These are phyloP conservation scores for Candida ficus DNA, from an alignment of 805 yeast genomes.

Conservation along the genomic window DNA sequence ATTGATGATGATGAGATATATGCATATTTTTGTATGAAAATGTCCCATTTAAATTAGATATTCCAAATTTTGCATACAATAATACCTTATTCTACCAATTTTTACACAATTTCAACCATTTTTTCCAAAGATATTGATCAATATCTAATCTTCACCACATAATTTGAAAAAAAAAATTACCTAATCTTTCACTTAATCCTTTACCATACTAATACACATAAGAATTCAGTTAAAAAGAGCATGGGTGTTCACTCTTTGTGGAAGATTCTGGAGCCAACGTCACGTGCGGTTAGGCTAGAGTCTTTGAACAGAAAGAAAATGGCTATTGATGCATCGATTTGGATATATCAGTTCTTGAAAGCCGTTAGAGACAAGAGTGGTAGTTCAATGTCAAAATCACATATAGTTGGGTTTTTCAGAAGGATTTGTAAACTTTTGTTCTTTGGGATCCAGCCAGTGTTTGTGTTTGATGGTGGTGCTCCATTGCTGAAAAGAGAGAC, in stretches of 20 bases:
- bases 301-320: conserved; percentile 69
- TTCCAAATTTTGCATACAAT: no score
- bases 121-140: no score
- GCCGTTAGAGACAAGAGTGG: conserved; percentile 95
- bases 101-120: no score
- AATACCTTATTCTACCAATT: no score
- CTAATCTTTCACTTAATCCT: no score
- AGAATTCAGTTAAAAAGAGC: not conserved
- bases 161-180: no score
- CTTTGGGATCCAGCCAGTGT: conserved; percentile 83
- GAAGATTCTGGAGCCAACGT: conserved; percentile 86
- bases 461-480: conserved; percentile 95
- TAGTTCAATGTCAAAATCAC: conserved; percentile 69
- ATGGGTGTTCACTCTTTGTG: conserved; percentile 98
- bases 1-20: no score
- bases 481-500: conserved; percentile 79
- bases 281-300: conserved; percentile 86
- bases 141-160: no score
- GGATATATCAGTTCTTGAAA: conserved; percentile 95
- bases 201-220: no score
- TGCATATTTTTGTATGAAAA: no score
- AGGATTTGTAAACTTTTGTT: conserved; percentile 86
- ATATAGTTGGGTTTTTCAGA: conserved; percentile 92
- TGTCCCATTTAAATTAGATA: no score
- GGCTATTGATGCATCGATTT: conserved; percentile 97